Conservation (phyloP, 306 rosid species). For the Trichosanthes truncata region DNA sequence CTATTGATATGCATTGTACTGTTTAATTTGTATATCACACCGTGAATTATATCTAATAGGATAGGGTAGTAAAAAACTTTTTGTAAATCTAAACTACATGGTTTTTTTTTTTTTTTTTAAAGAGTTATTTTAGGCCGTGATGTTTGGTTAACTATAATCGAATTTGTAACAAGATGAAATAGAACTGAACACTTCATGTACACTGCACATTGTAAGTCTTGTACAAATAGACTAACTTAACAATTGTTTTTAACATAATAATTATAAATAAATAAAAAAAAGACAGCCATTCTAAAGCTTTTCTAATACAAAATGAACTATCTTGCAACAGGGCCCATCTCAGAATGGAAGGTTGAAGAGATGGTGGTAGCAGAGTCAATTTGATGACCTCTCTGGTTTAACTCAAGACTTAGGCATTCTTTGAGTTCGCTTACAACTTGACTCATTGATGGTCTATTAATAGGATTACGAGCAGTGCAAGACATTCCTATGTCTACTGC, state of each 20-base stretch:
- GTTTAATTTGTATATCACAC: too few relatives aligned
- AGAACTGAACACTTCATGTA: background rate
- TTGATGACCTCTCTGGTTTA: background rate
- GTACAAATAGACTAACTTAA: background rate
- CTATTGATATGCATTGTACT: too few relatives aligned
- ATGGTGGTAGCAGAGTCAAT: background rate
- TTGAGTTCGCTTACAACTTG: constrained; percentile 1
- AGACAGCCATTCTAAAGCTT: background rate
- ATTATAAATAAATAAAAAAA: too few relatives aligned
- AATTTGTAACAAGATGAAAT: too few relatives aligned
- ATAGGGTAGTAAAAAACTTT: too few relatives aligned
- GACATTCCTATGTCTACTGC: constrained; percentile 3
- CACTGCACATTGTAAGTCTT: background rate
- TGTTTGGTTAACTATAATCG: too few relatives aligned
- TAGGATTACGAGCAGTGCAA: background rate
- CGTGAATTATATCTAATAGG: too few relatives aligned
- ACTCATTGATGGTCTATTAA: background rate
- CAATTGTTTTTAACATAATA: background rate
- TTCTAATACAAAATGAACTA: background rate
- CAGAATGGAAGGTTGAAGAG: background rate
- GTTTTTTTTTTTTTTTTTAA: too few relatives aligned
- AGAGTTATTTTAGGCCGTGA: too few relatives aligned
- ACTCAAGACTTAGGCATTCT: background rate
- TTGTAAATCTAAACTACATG: too few relatives aligned
- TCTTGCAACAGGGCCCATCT: background rate